Base-by-base conservation (phyloP, 148 eudicot genomes). In the Nepenthes gracilis region DNA sequence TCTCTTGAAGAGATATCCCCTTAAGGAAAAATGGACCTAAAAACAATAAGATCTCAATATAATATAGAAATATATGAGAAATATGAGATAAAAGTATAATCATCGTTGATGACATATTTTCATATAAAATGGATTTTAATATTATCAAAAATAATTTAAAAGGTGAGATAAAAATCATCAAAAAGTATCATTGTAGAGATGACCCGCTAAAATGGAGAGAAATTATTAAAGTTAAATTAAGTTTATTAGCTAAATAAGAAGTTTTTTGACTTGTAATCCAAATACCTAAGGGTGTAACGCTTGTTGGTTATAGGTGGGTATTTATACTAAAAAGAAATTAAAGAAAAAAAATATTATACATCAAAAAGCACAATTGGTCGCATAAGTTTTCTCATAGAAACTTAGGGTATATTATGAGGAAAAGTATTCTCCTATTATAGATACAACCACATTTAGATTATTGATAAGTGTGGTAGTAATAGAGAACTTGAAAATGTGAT, bases 261-360 rank as follows among this genome's bases (percentile, higher is more conserved):
- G 67, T 64, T 14, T 64, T 64, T 64, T 36, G 52, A 10, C 51
- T 15, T 33, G 9, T 48, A 61, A 34, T 47, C 53, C 12, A 2
- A 4, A 49, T 12, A 49, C 12, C 53, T 4, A 49, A 49, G 5
- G 12, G 15, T 49, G 15, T 4, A 11, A 49, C 5, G 12, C 53
- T 12, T 4, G 11, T 49, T 4, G 53, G 63, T 2, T 60, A 60
- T 10, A 43, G 38, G 14, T 45, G 36, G 37, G 63, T 45, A 1
- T 60, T 60, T 60, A 15, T 60, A 33, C 38, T 2, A 11, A 61
- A 61, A 33, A 13, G 55, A 33, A 61, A 47, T 61, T 2, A 47
- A 15, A 33, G 48, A 33, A 61, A 61, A 47, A 55, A 61, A 48
- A n/a, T n/a, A 12, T 61, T 34, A 10, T 61, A 12, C 2, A 15